Conservation (phyloP, 2,329 filamentous ascomycete species). For the Curvularia hawaiiensis region DNA sequence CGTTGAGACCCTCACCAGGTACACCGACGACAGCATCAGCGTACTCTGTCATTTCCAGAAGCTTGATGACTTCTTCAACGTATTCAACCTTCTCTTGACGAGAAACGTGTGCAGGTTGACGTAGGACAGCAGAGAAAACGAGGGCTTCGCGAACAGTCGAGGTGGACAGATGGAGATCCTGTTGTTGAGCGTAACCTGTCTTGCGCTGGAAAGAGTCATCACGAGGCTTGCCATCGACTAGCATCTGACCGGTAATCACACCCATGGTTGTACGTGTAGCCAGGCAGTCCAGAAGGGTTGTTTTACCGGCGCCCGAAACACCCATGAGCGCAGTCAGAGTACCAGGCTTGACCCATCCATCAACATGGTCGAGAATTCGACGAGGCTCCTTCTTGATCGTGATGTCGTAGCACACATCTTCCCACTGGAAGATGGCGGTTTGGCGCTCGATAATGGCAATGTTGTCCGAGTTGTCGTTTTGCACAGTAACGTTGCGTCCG, state of each 20-base stretch:
- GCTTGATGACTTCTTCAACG: conserved; percentile 87
- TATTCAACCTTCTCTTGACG: conserved; percentile 81
- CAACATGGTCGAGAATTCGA: conserved; percentile 81
- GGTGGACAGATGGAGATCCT: conserved; percentile 85
- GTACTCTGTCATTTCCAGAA: conserved; percentile 88
- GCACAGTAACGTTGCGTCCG: conserved; percentile 39
- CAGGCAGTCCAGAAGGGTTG: conserved; percentile 83
- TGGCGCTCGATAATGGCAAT: conserved; percentile 63
- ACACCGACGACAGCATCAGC: conserved; percentile 91
- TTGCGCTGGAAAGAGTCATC: conserved; percentile 88
- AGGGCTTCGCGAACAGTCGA: conserved; percentile 88
- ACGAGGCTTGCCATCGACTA: conserved; percentile 75
- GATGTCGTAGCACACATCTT: conserved; percentile 77
- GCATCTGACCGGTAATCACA: conserved; percentile 84
- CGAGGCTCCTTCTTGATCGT: conserved; percentile 79
- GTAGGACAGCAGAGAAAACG: conserved; percentile 81
- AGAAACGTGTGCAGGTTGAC: conserved; percentile 77
- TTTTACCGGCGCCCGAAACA: conserved; percentile 92
- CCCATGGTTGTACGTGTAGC: conserved; percentile 88
- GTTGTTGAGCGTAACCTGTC: conserved; percentile 84
- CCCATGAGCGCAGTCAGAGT: conserved; percentile 87
- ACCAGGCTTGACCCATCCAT: conserved; percentile 93
- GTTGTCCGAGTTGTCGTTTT: conserved; percentile 45
- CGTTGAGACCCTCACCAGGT: conserved; percentile 77
- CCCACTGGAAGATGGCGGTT: conserved; percentile 85